Evolutionary conservation across 768 basidiomycete species (phyloP), one percentile per base, ranked within the genome.

Genomic region (Russula abietina): DNA sequence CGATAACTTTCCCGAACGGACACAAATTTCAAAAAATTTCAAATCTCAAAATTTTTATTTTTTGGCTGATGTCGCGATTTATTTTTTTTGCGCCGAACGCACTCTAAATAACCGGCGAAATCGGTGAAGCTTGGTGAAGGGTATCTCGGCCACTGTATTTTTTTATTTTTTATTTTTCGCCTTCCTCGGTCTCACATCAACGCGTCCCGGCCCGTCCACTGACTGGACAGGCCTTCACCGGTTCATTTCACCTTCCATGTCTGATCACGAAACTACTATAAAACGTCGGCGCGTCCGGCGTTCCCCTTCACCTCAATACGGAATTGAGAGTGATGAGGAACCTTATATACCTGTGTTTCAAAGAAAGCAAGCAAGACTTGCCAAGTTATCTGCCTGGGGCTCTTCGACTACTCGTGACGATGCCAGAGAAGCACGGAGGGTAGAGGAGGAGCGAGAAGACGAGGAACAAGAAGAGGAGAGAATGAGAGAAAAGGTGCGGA

Each of bases 261-360:
- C 71, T 49, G 61, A 49, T n/a, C 76, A 76, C 41, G 71, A 75
- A 59, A 62, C 76, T 55, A 41, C 38, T 45, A 87, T n/a, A 33
- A 82, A 71, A 24, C 83, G 74, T 55, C 64, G 80, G 64, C 80
- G 80, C 64, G 81, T 80, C 64, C 62, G 76, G 59, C 83, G 81
- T 46, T 82, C 86, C 51, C 81, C 84, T 0, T 86, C 87, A 17
- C 79, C 87, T 0, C 70, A 65, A 52, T 87, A 84, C 74, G 81
- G 79, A 39, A 77, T 88, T 64, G 82, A 85, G 32, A 82, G 84
- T 28, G 75, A 77, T 59, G 81, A 85, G 55, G 85, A 88, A 62
- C 89, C 91, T 0, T 98, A 98, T 72, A 75, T 98, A 38, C 86
- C 96, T 12, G 87, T 98, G 38, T 82, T 89, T 17, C 87, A 97